These are phyloP conservation scores for Earliella scabrosa DNA, from an alignment of 1,284 basidiomycete species.

Conservation along the genomic window DNA sequence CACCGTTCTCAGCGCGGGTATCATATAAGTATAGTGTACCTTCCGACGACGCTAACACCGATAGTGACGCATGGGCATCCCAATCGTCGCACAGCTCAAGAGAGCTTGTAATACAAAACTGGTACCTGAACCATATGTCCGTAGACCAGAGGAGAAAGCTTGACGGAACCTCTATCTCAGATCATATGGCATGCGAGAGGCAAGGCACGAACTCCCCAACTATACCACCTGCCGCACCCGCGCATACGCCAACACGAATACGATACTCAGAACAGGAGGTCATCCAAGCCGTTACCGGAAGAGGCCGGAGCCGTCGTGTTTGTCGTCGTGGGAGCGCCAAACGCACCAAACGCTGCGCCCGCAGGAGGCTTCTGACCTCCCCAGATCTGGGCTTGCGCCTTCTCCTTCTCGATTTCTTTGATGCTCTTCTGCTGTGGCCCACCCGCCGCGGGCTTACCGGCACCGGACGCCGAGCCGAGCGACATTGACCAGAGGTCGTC, in stretches of 20 bases:
- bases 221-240: too few species aligned
- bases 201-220: background rate
- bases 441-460: conserved; percentile 30
- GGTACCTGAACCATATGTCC: conserved; percentile 9
- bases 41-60: too few species aligned
- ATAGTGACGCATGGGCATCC: background rate
- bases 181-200: conserved; percentile 13
- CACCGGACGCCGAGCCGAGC: conserved; percentile 50
- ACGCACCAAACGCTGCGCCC: conserved; percentile 51
- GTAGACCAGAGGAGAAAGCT: background rate
- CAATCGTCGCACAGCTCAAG: background rate
- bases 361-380: conserved; percentile 45
- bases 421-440: conserved; percentile 69
- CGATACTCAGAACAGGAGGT: conserved; percentile 37
- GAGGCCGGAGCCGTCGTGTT: conserved; percentile 28
- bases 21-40: too few species aligned
- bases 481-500: conserved; percentile 93
- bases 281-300: conserved; percentile 35
- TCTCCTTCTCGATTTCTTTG: conserved; percentile 87
- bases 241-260: too few species aligned
- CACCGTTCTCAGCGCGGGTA: too few species aligned
- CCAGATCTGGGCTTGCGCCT: conserved; percentile 81
- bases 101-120: background rate
- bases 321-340: conserved; percentile 31
- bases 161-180: conserved; percentile 20